Conservation (phyloP, 257 asterid species). For the Lithospermum erythrorhizon region DNA sequence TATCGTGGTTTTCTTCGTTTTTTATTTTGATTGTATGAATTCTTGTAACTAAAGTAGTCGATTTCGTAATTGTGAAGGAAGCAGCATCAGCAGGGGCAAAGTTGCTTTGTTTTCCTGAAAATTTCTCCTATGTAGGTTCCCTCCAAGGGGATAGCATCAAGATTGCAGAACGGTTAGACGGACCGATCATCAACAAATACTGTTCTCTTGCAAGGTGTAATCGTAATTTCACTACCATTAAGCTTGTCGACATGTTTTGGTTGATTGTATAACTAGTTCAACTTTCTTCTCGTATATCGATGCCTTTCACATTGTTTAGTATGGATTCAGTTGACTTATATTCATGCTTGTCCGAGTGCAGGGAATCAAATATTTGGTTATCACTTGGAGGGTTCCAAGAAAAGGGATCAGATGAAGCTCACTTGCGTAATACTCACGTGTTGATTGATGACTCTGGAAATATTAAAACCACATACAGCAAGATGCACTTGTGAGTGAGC, state of each 20-base stretch:
- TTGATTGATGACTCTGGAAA: conserved; percentile 70
- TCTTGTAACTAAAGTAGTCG: conserved; percentile 10
- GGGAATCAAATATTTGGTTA: conserved; percentile 78
- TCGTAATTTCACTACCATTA: not conserved
- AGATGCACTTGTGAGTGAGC: conserved; percentile 78
- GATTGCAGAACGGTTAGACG: conserved; percentile 73
- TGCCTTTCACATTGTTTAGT: not conserved
- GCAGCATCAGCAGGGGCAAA: conserved; percentile 88
- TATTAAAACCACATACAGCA: conserved; percentile 56
- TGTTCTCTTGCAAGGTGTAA: conserved; percentile 69
- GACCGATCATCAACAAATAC: conserved; percentile 63
- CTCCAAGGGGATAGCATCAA: conserved; percentile 68
- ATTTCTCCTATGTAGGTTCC: conserved; percentile 74
- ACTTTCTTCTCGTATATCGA: not conserved
- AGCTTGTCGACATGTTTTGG: not conserved
- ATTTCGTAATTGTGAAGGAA: conserved; percentile 33
- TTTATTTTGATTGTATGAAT: not conserved
- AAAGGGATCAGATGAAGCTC: conserved; percentile 66
- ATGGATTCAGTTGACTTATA: conserved; percentile 5
- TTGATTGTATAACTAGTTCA: not conserved
- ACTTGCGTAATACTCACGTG: conserved; percentile 72
- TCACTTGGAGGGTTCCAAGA: conserved; percentile 96
- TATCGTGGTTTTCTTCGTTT: not conserved
- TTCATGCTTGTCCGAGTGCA: conserved; percentile 18
- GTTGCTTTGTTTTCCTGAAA: conserved; percentile 83